phyloP scores from a whole-genome alignment of 2,329 filamentous ascomycete species.

The Alternaria brassicae region DNA sequence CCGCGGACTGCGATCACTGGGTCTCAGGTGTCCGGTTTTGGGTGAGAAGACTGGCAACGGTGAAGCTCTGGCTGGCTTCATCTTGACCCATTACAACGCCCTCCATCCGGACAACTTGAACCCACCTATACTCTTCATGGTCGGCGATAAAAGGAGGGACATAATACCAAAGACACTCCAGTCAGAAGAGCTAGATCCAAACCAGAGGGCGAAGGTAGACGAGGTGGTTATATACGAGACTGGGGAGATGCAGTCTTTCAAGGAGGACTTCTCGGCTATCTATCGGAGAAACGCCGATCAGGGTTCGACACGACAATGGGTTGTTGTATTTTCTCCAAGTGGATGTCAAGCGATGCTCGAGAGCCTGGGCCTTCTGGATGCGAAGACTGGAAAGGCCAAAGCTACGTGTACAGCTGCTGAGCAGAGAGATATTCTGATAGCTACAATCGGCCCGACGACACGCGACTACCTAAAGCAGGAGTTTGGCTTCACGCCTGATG shows the following conservation, averaged over 20 bases:
- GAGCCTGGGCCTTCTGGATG: constrained; percentile 57
- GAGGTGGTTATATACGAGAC: constrained; percentile 90
- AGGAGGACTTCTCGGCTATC: constrained; percentile 65
- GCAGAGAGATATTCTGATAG: constrained; percentile 66
- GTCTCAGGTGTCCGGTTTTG: constrained; percentile 65
- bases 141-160: constrained; percentile 88
- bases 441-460: constrained; percentile 94
- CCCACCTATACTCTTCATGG: constrained; percentile 79
- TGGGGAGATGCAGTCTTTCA: constrained; percentile 80
- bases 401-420: constrained; percentile 5
- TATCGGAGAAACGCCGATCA: constrained; percentile 56
- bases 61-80: constrained; percentile 77
- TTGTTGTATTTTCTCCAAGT: constrained; percentile 73
- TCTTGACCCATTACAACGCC: constrained; percentile 75
- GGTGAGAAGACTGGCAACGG: constrained; percentile 87
- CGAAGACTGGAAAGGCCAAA: constrained; percentile 47
- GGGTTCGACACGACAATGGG: constrained; percentile 64
- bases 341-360: constrained; percentile 68
- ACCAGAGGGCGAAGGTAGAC: constrained; percentile 69
- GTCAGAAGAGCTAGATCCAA: constrained; percentile 58
- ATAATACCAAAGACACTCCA: constrained; percentile 85
- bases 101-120: constrained; percentile 52
- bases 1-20: constrained; percentile 68
- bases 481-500: constrained; percentile 74
- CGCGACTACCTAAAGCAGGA: constrained; percentile 71